A percentile compares a stretch with the other conserved stretches of the same genome.
These are phyloP conservation scores for Saposhnikovia divaricata DNA, from an alignment of 129 eudicot genomes.

Conservation along the genomic window DNA sequence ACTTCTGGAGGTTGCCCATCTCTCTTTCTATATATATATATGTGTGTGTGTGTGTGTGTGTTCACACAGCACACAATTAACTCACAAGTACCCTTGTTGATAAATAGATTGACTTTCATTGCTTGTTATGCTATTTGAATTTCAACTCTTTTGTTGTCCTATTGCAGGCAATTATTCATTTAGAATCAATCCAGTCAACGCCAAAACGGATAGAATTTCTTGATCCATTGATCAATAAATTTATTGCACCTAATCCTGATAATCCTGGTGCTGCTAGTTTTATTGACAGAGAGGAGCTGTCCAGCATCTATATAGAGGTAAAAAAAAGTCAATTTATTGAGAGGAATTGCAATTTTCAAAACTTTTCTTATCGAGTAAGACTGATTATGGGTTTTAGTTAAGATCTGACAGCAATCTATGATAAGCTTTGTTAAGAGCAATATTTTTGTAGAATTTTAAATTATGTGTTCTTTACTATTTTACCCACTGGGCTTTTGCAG, in stretches of 20 bases:
- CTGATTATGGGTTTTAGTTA: too few species aligned
- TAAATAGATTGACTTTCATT: background rate
- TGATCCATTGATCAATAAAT: constrained; percentile 76
- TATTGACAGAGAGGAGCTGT: constrained; percentile 80
- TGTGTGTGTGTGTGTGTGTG: background rate
- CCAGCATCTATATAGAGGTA: constrained; percentile 93
- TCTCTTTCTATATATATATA: constrained; percentile 8
- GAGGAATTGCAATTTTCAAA: background rate
- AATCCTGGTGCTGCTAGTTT: constrained; percentile 47
- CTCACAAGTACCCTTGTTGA: background rate
- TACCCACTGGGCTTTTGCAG: constrained; percentile 34
- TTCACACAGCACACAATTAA: background rate
- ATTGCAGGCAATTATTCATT: constrained; percentile 79
- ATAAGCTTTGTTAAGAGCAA: too few species aligned
- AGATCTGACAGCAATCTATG: too few species aligned
- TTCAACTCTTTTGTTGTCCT: constrained; percentile 8
- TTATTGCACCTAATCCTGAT: constrained; percentile 54
- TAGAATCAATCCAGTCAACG: constrained; percentile 66
- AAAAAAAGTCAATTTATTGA: background rate
- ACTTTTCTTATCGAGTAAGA: too few species aligned
- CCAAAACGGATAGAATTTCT: constrained; percentile 73
- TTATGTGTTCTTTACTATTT: background rate
- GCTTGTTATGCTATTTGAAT: background rate
- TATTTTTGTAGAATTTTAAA: background rate
- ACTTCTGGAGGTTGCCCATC: constrained; percentile 63